These are phyloP conservation scores for Backusella tarrabulga DNA, from an alignment of 192 early-diverging fungal genomes.

Conservation along the genomic window DNA sequence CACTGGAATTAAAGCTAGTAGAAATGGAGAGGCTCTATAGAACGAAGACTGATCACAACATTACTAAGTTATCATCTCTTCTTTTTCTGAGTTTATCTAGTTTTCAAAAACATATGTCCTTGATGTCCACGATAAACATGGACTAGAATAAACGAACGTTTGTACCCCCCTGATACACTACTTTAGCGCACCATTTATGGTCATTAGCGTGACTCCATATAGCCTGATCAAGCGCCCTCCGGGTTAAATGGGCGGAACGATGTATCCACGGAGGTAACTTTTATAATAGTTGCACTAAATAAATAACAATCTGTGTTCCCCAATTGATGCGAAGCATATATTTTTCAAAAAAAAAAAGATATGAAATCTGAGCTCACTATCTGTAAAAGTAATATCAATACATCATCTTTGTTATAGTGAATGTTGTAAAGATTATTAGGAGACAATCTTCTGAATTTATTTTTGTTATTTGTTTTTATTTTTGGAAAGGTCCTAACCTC, in stretches of 20 bases:
- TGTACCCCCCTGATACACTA: neutral
- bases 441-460: too few species aligned
- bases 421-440: too few species aligned
- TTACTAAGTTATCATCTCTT: too few species aligned
- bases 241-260: neutral
- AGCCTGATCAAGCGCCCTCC: neutral
- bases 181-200: neutral
- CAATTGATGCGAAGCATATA: neutral
- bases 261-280: neutral
- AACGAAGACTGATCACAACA: too few species aligned
- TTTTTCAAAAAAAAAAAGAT: too few species aligned
- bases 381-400: too few species aligned
- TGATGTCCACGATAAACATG: neutral
- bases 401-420: too few species aligned
- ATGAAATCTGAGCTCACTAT: too few species aligned
- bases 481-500: too few species aligned
- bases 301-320: neutral
- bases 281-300: neutral
- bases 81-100: too few species aligned
- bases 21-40: neutral
- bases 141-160: neutral
- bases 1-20: neutral
- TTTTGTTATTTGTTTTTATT: too few species aligned
- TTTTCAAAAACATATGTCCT: neutral
- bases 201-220: neutral